Conservation (phyloP, 345 rosid genomes). For the Eucalyptus melliodora region DNA sequence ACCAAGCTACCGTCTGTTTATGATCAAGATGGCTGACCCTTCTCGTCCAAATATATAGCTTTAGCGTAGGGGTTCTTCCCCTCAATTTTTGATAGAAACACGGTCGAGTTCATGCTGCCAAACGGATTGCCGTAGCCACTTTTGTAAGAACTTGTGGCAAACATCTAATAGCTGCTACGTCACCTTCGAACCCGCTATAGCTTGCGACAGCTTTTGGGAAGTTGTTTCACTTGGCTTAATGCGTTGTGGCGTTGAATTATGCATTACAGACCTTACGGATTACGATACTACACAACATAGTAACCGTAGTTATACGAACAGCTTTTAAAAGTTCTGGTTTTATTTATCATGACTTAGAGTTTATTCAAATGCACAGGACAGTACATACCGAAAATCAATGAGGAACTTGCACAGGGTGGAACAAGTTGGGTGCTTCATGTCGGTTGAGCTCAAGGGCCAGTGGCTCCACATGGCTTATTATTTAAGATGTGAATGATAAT, state of each 20-base stretch:
- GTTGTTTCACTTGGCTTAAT: neutral
- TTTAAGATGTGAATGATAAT: no score
- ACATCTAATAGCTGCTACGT: neutral
- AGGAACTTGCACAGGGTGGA: neutral
- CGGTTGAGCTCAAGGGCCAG: neutral
- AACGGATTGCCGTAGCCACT: neutral
- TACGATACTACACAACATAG: neutral
- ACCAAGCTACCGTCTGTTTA: neutral
- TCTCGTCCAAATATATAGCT: neutral
- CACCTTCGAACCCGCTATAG: neutral
- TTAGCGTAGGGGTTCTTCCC: neutral
- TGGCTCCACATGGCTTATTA: neutral
- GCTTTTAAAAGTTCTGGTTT: neutral
- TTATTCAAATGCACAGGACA: neutral
- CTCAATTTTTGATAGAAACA: neutral
- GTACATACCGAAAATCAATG: neutral
- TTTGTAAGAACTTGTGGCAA: neutral
- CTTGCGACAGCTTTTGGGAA: neutral
- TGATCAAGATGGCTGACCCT: neutral
- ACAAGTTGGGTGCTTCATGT: neutral
- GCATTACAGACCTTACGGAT: neutral
- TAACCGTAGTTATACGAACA: neutral
- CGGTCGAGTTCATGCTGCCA: neutral
- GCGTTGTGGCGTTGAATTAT: neutral
- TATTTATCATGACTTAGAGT: neutral